Evolutionary conservation across 2,329 filamentous ascomycete species (phyloP).

Genomic region (Colletotrichum kahawae): DNA sequence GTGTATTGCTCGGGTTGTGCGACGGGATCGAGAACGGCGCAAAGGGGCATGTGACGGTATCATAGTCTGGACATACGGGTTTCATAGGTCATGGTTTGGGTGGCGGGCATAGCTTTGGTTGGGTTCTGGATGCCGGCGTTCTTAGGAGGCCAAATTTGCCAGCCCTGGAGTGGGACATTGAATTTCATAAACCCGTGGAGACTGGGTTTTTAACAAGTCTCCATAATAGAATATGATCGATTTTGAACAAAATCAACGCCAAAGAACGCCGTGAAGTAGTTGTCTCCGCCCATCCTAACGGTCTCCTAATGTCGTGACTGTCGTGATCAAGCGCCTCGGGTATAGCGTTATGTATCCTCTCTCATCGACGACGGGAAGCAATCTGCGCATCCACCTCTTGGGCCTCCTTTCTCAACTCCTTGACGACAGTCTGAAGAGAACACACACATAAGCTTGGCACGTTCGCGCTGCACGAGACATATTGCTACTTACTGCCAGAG

Average conservation of each 20-base stretch:
- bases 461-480: not conserved
- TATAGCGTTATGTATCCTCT: not conserved
- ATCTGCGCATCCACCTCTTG: conserved; percentile 52
- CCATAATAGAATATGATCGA: conserved; percentile 6
- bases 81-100: not conserved
- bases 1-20: not conserved
- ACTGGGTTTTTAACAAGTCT: conserved; percentile 3
- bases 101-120: not conserved
- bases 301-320: not conserved
- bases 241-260: not conserved
- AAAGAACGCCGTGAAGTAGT: not conserved
- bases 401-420: conserved; percentile 62
- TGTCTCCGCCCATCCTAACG: not conserved
- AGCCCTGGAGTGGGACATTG: not conserved
- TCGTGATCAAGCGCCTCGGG: not conserved
- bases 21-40: not conserved
- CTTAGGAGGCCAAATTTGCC: not conserved
- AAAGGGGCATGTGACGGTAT: not conserved
- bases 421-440: conserved; percentile 57
- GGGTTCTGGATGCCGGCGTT: conserved; percentile 4
- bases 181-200: not conserved
- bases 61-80: conserved; percentile 14
- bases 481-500: conserved; percentile 74
- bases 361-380: conserved; percentile 30
- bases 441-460: not conserved